A percentile compares a stretch with the other conserved stretches of the same genome.
Conservation (phyloP, 2,329 filamentous ascomycete genomes). For the Neopestalotiopsis rosae region DNA sequence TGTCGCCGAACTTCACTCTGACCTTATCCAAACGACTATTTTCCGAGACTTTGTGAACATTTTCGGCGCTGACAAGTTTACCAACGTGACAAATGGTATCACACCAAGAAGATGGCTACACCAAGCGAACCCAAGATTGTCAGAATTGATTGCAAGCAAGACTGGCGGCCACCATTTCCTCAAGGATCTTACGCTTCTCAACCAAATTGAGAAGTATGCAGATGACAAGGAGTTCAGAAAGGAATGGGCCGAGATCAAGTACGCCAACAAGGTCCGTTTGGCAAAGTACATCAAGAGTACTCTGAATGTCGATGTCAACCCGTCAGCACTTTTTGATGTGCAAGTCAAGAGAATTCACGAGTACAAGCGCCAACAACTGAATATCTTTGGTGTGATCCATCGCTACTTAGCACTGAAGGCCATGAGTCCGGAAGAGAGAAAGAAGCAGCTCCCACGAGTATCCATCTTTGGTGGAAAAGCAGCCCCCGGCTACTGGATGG, state of each 20-base stretch:
- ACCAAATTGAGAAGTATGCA: slow-evolving; percentile 82
- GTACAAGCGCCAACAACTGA: slow-evolving; percentile 98
- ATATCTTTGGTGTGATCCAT: slow-evolving; percentile 98
- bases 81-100: slow-evolving; percentile 97
- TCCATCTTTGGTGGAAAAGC: slow-evolving; percentile 98
- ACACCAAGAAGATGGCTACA: slow-evolving; percentile 96
- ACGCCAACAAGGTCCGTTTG: slow-evolving; percentile 90
- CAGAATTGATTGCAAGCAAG: slow-evolving; percentile 90
- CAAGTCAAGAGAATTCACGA: slow-evolving; percentile 99
- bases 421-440: slow-evolving; percentile 81
- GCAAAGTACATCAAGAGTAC: slow-evolving; percentile 89
- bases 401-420: slow-evolving; percentile 89
- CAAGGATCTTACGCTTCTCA: slow-evolving; percentile 86
- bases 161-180: slow-evolving; percentile 83
- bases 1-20: slow-evolving; percentile 95
- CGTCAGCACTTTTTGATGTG: slow-evolving; percentile 88
- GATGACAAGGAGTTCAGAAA: slow-evolving; percentile 90
- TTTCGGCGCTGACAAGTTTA: slow-evolving; percentile 96
- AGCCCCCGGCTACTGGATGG: slow-evolving; percentile 99
- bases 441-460: slow-evolving; percentile 86
- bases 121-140: slow-evolving; percentile 93
- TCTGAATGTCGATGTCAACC: slow-evolving; percentile 83
- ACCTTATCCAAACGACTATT: slow-evolving; percentile 98
- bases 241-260: slow-evolving; percentile 97
- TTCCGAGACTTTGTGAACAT: slow-evolving; percentile 98